These are phyloP conservation scores for Aspergillus carlsbadensis DNA, from an alignment of 495 filamentous ascomycete species.

Conservation along the genomic window DNA sequence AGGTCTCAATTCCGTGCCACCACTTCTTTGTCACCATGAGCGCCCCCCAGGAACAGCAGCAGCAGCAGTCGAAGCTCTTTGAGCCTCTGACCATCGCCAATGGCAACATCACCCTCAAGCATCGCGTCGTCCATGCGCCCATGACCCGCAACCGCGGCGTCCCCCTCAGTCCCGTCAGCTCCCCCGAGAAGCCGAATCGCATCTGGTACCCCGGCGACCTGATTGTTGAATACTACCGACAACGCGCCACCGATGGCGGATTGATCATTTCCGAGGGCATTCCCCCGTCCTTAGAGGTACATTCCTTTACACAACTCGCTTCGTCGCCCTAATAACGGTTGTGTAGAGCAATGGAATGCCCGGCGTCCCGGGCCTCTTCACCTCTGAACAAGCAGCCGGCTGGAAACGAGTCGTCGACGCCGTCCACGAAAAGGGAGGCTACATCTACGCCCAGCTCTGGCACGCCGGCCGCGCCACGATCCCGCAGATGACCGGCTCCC, in stretches of 20 bases:
- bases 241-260: slow-evolving; percentile 51
- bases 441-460: slow-evolving; percentile 56
- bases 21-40: slow-evolving; percentile 5
- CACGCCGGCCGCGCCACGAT: slow-evolving; percentile 50
- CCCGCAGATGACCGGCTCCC: slow-evolving; percentile 42
- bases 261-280: slow-evolving; percentile 57
- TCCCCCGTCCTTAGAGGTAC: slow-evolving; percentile 47
- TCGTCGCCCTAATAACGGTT: neutral
- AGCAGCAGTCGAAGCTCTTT: slow-evolving; percentile 45
- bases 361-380: slow-evolving; percentile 51
- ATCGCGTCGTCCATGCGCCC: slow-evolving; percentile 56
- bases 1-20: neutral
- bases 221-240: slow-evolving; percentile 54
- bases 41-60: slow-evolving; percentile 13
- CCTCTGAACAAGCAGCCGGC: slow-evolving; percentile 41
- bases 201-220: slow-evolving; percentile 47
- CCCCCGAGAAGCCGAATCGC: slow-evolving; percentile 43
- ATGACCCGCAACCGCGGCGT: slow-evolving; percentile 53
- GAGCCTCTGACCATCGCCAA: slow-evolving; percentile 48
- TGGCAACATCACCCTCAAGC: slow-evolving; percentile 49
- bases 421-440: slow-evolving; percentile 52
- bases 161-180: slow-evolving; percentile 35
- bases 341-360: slow-evolving; percentile 33
- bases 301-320: neutral
- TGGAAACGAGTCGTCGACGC: slow-evolving; percentile 54